Evolutionary conservation across 352 stramenopile species (phyloP), one percentile per base, ranked within the genome.

Genomic region (Pythium monospermum): DNA sequence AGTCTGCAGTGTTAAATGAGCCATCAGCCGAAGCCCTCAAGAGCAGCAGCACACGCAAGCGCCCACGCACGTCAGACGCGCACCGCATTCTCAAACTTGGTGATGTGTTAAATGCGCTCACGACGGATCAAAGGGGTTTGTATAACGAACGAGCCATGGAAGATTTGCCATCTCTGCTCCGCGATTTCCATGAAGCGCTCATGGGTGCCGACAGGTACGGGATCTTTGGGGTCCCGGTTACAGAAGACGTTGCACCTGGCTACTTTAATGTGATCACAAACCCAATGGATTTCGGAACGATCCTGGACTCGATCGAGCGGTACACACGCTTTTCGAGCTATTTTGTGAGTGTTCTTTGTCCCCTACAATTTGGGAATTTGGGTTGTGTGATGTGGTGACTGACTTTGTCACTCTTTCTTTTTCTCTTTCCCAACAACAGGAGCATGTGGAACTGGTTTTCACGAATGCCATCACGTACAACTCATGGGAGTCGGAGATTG

Each of bases 261-360:
- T 98, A 98, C 55, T 95, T 74, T 11, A 65, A 89, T 38, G 76
- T 97, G 36, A 89, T 98, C 53, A 49, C 48, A 21, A 73, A 85
- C 35, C 94, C 94, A 11, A 97, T 97, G 83, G 92, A 98, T 73
- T 97, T 98, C 68, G 81, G 85, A n/a, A 96, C 83, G 6, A 98
- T 98, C 61, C 70, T 78, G 44, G 72, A 88, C 22, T 89, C 85
- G 45, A 70, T 98, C 49, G 49, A 70, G 32, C 68, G 73, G 38
- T 94, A 90, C 64, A 55, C 51, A 23, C 70, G 65, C 43, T 91
- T 94, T 52, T 61, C 64, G 31, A 68, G 83, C 25, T 94, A 94
- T 54, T 89, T 88, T 42, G 83, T 94, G 84, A 57, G 71, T 75
- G n/a, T n/a, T n/a, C n/a, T n/a, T n/a, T n/a, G n/a, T n/a, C n/a